phyloP scores from a whole-genome alignment of 2,329 filamentous ascomycete genomes.

The Paecilomyces variotii region DNA sequence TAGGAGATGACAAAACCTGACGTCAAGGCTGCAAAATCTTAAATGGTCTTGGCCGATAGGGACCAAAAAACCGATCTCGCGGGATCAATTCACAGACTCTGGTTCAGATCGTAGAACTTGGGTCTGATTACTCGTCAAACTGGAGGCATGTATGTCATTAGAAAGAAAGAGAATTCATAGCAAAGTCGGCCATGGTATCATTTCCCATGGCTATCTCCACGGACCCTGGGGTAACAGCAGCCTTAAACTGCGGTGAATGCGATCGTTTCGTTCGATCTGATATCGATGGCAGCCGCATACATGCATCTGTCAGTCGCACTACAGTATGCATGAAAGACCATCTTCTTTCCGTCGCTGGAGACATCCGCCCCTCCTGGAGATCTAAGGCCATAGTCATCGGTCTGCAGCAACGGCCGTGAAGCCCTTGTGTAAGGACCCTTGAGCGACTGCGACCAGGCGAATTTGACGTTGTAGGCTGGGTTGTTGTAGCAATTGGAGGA shows the following conservation, averaged over 20 bases:
- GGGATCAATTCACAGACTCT: not conserved
- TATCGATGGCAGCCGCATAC: conserved; percentile 17
- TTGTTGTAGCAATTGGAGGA: conserved; percentile 52
- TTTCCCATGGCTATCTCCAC: not conserved
- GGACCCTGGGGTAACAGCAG: not conserved
- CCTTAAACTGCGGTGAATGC: not conserved
- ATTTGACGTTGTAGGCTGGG: conserved; percentile 49
- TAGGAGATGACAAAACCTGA: not conserved
- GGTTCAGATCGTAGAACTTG: not conserved
- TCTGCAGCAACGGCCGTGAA: conserved; percentile 22
- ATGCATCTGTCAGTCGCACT: conserved; percentile 14
- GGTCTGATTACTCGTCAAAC: not conserved
- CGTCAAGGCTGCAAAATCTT: not conserved
- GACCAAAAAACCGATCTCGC: not conserved
- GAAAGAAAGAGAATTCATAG: not conserved
- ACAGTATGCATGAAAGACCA: conserved; percentile 24
- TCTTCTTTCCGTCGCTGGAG: conserved; percentile 16
- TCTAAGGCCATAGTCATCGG: conserved; percentile 17
- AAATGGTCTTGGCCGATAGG: not conserved
- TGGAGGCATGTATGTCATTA: not conserved
- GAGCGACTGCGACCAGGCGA: conserved; percentile 41
- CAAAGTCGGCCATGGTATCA: not conserved
- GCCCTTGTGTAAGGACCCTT: conserved; percentile 28
- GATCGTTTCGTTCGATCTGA: conserved; percentile 9
- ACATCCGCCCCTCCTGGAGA: conserved; percentile 20